Percentiles rank a stretch among this genome's conserved stretches.
Evolutionary conservation across 148 eudicot species (phyloP).

Genomic region (Diospyros kaki): DNA sequence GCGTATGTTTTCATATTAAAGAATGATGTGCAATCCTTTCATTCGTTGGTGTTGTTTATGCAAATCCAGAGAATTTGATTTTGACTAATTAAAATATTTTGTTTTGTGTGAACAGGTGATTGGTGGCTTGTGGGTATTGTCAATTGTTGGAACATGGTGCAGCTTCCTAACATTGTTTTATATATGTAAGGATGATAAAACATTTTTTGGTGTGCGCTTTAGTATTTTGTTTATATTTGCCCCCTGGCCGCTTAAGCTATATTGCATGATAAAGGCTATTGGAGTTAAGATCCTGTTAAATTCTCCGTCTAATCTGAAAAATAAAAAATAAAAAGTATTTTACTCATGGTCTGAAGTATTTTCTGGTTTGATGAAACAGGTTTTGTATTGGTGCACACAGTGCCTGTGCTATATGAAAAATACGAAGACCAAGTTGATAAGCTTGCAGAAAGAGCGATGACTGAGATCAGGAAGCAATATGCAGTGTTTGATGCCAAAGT

Average conservation of each 20-base stretch:
- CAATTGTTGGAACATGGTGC: conserved; percentile 42
- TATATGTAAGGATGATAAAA: conserved; percentile 28
- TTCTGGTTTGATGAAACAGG: conserved; percentile 25
- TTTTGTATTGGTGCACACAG: conserved; percentile 49
- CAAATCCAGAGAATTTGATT: too few species aligned
- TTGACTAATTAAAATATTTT: background rate
- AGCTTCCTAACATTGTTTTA: conserved; percentile 53
- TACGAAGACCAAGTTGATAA: conserved; percentile 46
- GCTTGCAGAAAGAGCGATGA: conserved; percentile 39
- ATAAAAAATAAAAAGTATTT: too few species aligned
- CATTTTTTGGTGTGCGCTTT: background rate
- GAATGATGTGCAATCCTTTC: background rate
- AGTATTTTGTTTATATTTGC: background rate
- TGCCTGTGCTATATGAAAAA: conserved; percentile 57
- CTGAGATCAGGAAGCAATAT: conserved; percentile 39
- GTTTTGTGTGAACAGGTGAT: conserved; percentile 31
- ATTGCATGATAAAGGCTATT: too few species aligned
- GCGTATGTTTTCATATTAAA: background rate
- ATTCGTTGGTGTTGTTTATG: background rate
- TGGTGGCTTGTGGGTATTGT: conserved; percentile 46
- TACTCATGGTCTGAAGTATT: background rate
- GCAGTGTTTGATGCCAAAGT: conserved; percentile 48
- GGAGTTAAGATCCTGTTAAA: too few species aligned
- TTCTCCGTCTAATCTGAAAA: too few species aligned
- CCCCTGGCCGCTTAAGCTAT: background rate